Conservation (phyloP, 2,329 filamentous ascomycete species). For the Cadophora luteo-olivacea region DNA sequence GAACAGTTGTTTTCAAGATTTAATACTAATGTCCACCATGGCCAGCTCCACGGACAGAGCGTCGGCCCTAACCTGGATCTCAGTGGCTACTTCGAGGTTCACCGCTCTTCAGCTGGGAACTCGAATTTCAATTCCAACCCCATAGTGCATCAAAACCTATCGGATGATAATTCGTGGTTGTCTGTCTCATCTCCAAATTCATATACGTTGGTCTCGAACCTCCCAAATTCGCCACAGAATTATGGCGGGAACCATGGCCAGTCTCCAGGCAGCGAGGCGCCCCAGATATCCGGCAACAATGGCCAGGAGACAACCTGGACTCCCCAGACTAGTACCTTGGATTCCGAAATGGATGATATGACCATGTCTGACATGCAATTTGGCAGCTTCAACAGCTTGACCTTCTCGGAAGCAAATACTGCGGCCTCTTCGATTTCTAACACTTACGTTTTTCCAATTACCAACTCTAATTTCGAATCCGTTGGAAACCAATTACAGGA, state of each 20-base stretch:
- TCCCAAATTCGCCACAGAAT: conserved; percentile 31
- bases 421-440: conserved; percentile 36
- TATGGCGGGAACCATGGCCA: conserved; percentile 28
- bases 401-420: conserved; percentile 32
- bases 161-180: conserved; percentile 28
- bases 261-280: conserved; percentile 27
- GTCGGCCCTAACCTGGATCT: conserved; percentile 4
- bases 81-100: conserved; percentile 22
- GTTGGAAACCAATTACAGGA: conserved; percentile 28
- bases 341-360: conserved; percentile 32
- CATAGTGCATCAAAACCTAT: conserved; percentile 27
- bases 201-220: conserved; percentile 34
- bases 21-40: conserved; percentile 18
- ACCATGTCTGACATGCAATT: conserved; percentile 35
- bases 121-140: conserved; percentile 24
- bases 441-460: conserved; percentile 34
- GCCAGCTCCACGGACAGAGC: conserved; percentile 15
- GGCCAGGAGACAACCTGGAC: conserved; percentile 35
- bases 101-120: conserved; percentile 16
- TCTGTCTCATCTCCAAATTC: conserved; percentile 25
- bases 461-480: conserved; percentile 26
- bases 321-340: conserved; percentile 22
- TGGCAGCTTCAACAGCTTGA: conserved; percentile 36
- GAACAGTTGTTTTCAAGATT: conserved; percentile 14
- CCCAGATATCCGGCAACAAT: conserved; percentile 30